These are phyloP conservation scores for Curvularia spicifera DNA, from an alignment of 2,329 filamentous ascomycete genomes.

Conservation along the genomic window DNA sequence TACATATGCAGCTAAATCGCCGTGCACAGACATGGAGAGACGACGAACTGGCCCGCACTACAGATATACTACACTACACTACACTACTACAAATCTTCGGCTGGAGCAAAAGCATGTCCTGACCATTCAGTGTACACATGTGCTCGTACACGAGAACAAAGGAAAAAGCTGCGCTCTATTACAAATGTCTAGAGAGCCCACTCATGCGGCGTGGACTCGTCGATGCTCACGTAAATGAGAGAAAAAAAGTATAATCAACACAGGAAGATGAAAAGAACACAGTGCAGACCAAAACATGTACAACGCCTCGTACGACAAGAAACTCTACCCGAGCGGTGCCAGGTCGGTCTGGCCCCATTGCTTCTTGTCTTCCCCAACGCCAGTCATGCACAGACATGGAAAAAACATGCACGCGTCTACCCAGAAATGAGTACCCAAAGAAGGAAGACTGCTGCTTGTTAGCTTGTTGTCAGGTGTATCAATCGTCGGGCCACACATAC, in stretches of 20 bases:
- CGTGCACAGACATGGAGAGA: slow-evolving; percentile 12
- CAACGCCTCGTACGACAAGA: slow-evolving; percentile 19
- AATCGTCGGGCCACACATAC: slow-evolving; percentile 51
- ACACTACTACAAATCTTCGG: neutral
- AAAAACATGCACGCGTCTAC: slow-evolving; percentile 36
- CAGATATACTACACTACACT: too few species aligned
- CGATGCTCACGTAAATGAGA: slow-evolving; percentile 7
- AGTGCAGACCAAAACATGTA: neutral
- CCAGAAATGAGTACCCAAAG: slow-evolving; percentile 73
- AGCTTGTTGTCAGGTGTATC: slow-evolving; percentile 20
- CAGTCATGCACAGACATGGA: slow-evolving; percentile 15
- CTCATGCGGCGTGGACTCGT: slow-evolving; percentile 3
- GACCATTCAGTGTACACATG: neutral
- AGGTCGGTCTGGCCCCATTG: slow-evolving; percentile 17
- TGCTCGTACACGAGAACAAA: neutral
- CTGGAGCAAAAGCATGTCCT: neutral
- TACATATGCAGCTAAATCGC: slow-evolving; percentile 29
- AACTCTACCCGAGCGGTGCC: slow-evolving; percentile 7
- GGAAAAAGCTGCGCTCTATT: slow-evolving; percentile 16
- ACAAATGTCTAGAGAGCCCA: slow-evolving; percentile 12
- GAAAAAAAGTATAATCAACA: slow-evolving; percentile 4
- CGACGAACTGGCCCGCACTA: too few species aligned
- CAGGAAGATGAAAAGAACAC: slow-evolving; percentile 5
- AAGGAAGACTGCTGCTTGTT: slow-evolving; percentile 49
- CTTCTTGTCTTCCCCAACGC: slow-evolving; percentile 33